Conservation (phyloP, 1,284 basidiomycete genomes). For the Meripilus lineatus region DNA sequence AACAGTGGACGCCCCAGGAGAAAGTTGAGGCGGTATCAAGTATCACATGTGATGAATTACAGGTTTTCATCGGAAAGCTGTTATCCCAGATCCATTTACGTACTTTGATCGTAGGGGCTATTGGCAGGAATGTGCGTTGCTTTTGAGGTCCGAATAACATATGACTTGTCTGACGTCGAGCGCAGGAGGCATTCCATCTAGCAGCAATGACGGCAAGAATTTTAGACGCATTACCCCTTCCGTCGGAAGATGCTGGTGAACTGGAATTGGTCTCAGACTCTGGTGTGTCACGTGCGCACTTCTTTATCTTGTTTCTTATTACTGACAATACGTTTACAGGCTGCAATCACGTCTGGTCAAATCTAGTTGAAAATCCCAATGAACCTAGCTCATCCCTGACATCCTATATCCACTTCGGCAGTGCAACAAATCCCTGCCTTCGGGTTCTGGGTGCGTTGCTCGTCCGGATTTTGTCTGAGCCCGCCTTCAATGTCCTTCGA, state of each 20-base stretch:
- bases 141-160: constrained; percentile 1
- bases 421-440: constrained; percentile 46
- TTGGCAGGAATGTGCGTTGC: constrained; percentile 67
- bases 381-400: constrained; percentile 85
- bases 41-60: constrained; percentile 75
- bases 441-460: constrained; percentile 60
- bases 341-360: constrained; percentile 68
- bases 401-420: constrained; percentile 77
- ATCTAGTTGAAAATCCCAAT: constrained; percentile 77
- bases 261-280: constrained; percentile 65
- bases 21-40: constrained; percentile 75
- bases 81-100: constrained; percentile 70
- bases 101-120: constrained; percentile 83
- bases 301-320: constrained; percentile 11
- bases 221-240: constrained; percentile 54
- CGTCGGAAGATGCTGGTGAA: constrained; percentile 53
- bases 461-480: constrained; percentile 80
- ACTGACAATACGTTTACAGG: constrained; percentile 34
- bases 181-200: constrained; percentile 72
- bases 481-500: constrained; percentile 91
- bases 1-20: constrained; percentile 82
- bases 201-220: constrained; percentile 71
- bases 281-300: constrained; percentile 34
- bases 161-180: constrained; percentile 9
- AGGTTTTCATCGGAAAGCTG: constrained; percentile 60